Base-by-base conservation (phyloP, 305 asterid species). In the Fraxinus platypoda region DNA sequence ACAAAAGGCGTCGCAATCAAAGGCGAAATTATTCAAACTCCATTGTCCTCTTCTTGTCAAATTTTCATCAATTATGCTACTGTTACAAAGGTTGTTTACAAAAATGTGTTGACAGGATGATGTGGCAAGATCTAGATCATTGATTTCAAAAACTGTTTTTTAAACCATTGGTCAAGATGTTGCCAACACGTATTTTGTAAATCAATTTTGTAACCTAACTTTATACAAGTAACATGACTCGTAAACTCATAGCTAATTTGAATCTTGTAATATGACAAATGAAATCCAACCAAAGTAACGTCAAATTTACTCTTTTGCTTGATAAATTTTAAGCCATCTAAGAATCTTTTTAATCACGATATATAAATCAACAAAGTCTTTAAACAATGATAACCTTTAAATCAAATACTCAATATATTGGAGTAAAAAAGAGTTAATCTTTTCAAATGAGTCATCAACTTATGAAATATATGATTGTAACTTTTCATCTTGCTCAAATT, bases 1-100 rank as follows among this genome's bases (percentile, higher is more conserved):
- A 34, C 25, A 54, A 41, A 28, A 66, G 75, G 19, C 26, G 54
- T 78, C 83, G 38, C 78, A 73, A 33, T 78, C 85, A 75, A 49
- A 74, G 23, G 73, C 72, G 30, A 81, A 59, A 41, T 72, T 26
- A 30, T 70, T 70, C 41, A 70, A 70, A 17, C 43, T 71, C 43
- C 75, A 71, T 6, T 33, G 12, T 71, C 75, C 12, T 25, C 73
- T 59, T 15, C 41, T 31, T 31, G 46, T 33, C 43, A 33, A 13
- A 17, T 71, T 33, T 71, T 71, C 43, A 30, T 30, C 33, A 30
- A 30, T 30, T 30, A 30, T 30, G 33, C 33, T 0, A 30, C 33
- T 4, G 33, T 0, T 30, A 3, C 33, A 30, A 30, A 30, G 33
- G 33, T 30, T 30, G 33, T 30, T 30, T 4, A 30, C 33, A 30